phyloP scores from a whole-genome alignment of 805 yeast species.

The Suhomyces vadensis region DNA sequence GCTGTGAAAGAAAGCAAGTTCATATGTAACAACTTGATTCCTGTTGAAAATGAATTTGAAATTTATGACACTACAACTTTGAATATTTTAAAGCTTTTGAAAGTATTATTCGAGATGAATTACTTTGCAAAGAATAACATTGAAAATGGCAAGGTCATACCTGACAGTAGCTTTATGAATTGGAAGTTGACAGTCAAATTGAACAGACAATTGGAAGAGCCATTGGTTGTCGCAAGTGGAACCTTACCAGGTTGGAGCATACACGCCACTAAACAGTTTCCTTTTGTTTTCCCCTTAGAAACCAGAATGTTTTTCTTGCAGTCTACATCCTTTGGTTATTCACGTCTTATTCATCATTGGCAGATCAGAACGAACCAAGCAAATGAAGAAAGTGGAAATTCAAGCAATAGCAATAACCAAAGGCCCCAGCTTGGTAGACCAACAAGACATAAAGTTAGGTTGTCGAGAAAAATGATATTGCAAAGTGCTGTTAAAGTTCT shows the following conservation, averaged over 20 bases:
- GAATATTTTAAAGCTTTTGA: conserved; percentile 50
- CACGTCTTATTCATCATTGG: conserved; percentile 81
- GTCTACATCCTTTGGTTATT: conserved; percentile 88
- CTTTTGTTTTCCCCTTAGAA: conserved; percentile 83
- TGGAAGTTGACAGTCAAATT: conserved; percentile 84
- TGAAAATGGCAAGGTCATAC: conserved; percentile 13
- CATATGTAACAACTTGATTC: conserved; percentile 9
- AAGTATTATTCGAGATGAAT: conserved; percentile 45
- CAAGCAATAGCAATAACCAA: conserved; percentile 11
- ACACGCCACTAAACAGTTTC: conserved; percentile 66
- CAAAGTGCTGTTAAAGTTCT: conserved; percentile 79
- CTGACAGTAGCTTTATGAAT: conserved; percentile 53
- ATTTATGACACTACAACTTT: conserved; percentile 31
- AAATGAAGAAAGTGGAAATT: conserved; percentile 29
- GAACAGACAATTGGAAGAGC: conserved; percentile 85
- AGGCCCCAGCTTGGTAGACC: conserved; percentile 69
- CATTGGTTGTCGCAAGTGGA: conserved; percentile 82
- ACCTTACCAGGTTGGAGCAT: conserved; percentile 84
- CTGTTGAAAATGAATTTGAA: conserved; percentile 21
- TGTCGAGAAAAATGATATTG: conserved; percentile 68
- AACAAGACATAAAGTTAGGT: conserved; percentile 74
- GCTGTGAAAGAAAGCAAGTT: conserved; percentile 11
- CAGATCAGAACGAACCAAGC: conserved; percentile 47
- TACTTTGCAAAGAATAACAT: conserved; percentile 20
- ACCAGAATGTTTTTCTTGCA: conserved; percentile 76